Conservation (phyloP, 2,329 filamentous ascomycete genomes). For the Aspergillus novofumigatus region DNA sequence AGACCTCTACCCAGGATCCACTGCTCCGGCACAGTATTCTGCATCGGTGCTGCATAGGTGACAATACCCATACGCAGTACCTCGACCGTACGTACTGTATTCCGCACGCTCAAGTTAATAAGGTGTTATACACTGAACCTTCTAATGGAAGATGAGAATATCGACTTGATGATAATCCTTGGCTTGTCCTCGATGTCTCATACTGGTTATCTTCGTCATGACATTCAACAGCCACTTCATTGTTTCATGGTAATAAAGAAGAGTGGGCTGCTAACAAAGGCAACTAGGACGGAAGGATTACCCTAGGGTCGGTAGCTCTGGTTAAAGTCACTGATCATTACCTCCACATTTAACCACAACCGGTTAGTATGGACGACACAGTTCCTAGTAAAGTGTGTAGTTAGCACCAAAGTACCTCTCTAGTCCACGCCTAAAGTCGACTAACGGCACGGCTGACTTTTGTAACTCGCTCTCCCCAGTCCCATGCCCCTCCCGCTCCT, state of each 20-base stretch:
- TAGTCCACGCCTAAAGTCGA: not conserved
- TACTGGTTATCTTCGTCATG: not conserved
- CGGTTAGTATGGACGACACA: not conserved
- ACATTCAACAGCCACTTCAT: not conserved
- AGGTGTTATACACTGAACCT: not conserved
- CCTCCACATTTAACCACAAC: not conserved
- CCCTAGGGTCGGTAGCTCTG: no score
- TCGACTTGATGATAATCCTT: not conserved
- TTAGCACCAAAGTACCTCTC: not conserved
- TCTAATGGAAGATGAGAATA: not conserved
- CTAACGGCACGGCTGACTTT: slow-evolving; percentile 8
- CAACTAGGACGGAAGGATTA: not conserved
- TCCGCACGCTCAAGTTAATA: not conserved
- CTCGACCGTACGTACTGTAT: slow-evolving; percentile 2
- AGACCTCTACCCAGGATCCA: slow-evolving; percentile 15
- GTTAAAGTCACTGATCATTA: not conserved
- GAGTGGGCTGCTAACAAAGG: not conserved
- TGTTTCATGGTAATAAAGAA: not conserved
- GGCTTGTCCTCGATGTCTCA: not conserved
- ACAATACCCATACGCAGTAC: not conserved
- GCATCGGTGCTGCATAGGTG: slow-evolving; percentile 6
- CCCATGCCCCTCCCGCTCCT: not conserved
- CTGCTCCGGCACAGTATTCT: slow-evolving; percentile 15
- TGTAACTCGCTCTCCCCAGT: slow-evolving; percentile 1
- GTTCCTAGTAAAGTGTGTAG: not conserved